Evolutionary conservation across 2,329 filamentous ascomycete genomes (phyloP), one percentile per base, ranked within the genome.

Genomic region (Colletotrichum sp.): DNA sequence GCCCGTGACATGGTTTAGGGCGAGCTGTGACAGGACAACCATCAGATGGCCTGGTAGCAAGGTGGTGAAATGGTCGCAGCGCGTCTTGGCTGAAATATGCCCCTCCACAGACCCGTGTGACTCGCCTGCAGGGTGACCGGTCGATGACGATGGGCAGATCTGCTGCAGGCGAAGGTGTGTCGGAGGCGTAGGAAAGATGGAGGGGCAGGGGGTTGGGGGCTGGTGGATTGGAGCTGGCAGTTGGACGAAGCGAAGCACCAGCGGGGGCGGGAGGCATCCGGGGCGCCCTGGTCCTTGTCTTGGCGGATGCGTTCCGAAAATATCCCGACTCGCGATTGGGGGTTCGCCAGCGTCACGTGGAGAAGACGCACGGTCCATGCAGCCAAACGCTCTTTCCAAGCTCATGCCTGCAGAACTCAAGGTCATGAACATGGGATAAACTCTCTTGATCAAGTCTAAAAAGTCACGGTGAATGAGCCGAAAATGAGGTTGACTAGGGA

Each of bases 1-100:
- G 70, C 65, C 70, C 44, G 64, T 76, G 69, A 76, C 73, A 73
- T 76, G 73, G 73, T 76, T 76, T 63, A 73, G 73, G 69, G 49
- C 69, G 69, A 68, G 30, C 72, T 67, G 72, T 67, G 62, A 75
- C 62, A 67, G 69, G 72, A 36, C 68, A 18, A 36, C 59, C 62
- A 72, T 72, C 72, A 67, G 72, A 75, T 55, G 72, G 69, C 52
- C 72, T 49, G n/a, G 44, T 8, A 21, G 44, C 44, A 3, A 1
- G 44, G 44, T 52, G 39, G 52, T 30, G 36, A 24, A 32, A 10
- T n/a, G 60, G 68, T 66, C 68, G 60, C 68, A 60, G 34, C 28
- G 12, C 12, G 49, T 59, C 68, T 75, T 71, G 72, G 72, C 68
- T 75, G 21, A 30, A 60, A 71, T 60, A 63, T 55, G 68, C 49